Evolutionary conservation across 441 rosid species (phyloP).

Genomic region (Gossypium trilobum): DNA sequence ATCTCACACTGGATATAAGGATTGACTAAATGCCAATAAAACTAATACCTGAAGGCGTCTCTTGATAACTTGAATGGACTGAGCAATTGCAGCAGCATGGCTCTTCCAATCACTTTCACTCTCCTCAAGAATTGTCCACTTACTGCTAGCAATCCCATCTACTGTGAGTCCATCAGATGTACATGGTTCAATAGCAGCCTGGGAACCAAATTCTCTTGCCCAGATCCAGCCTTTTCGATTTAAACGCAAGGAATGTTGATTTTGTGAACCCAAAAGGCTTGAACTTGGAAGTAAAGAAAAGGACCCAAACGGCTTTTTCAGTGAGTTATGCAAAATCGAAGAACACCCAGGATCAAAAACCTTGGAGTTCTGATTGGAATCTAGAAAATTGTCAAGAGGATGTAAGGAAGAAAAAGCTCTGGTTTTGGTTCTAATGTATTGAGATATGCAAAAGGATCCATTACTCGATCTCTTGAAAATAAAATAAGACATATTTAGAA

Average conservation of each 20-base stretch:
- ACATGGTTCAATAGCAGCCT: slow-evolving; percentile 40
- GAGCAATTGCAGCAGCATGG: slow-evolving; percentile 85
- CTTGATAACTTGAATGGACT: slow-evolving; percentile 82
- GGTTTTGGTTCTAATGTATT: slow-evolving; percentile 16
- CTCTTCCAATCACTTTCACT: slow-evolving; percentile 82
- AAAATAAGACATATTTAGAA: slow-evolving; percentile 36
- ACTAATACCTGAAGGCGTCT: slow-evolving; percentile 65
- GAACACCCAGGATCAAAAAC: slow-evolving; percentile 28
- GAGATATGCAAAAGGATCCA: slow-evolving; percentile 15
- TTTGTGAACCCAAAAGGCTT: slow-evolving; percentile 8
- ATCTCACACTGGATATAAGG: background rate
- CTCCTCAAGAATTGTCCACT: slow-evolving; percentile 74
- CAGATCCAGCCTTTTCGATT: slow-evolving; percentile 18
- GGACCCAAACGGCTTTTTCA: slow-evolving; percentile 19
- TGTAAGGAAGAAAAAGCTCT: slow-evolving; percentile 16
- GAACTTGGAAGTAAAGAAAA: slow-evolving; percentile 1
- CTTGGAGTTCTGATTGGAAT: slow-evolving; percentile 12
- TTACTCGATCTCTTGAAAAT: slow-evolving; percentile 27
- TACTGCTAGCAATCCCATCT: slow-evolving; percentile 56
- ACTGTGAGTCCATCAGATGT: slow-evolving; percentile 76
- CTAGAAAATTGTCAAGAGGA: background rate
- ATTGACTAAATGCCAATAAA: background rate
- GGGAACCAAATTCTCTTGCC: slow-evolving; percentile 28
- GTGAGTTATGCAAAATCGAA: slow-evolving; percentile 24
- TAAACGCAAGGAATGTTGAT: slow-evolving; percentile 10